A percentile compares a stretch with the other conserved stretches of the same genome.
phyloP scores from a whole-genome alignment of 805 yeast species.

The Candida xiaguanensis region DNA sequence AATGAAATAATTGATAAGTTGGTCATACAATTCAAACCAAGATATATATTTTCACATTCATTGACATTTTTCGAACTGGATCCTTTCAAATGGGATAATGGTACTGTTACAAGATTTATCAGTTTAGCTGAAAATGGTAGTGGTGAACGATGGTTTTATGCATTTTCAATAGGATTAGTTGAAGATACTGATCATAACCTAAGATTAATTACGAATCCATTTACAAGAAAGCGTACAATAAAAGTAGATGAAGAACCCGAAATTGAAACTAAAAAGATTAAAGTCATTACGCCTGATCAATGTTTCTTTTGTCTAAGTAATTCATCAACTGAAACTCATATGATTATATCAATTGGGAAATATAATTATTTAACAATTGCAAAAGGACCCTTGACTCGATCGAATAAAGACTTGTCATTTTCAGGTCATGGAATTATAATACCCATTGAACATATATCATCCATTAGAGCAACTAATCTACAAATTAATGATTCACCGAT shows the following conservation, averaged over 20 bases:
- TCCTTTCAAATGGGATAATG: slow-evolving; percentile 56
- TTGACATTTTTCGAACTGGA: slow-evolving; percentile 48
- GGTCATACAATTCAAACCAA: slow-evolving; percentile 47
- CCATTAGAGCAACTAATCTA: slow-evolving; percentile 17
- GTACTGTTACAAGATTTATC: slow-evolving; percentile 55
- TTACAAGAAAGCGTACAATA: slow-evolving; percentile 13
- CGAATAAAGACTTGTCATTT: slow-evolving; percentile 45
- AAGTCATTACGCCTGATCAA: slow-evolving; percentile 49
- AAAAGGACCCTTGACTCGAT: slow-evolving; percentile 75
- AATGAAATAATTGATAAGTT: slow-evolving; percentile 43
- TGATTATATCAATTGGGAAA: slow-evolving; percentile 74
- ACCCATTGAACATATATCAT: slow-evolving; percentile 71
- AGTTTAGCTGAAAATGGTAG: slow-evolving; percentile 60
- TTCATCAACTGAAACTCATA: slow-evolving; percentile 71
- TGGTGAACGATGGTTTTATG: slow-evolving; percentile 67
- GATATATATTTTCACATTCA: slow-evolving; percentile 65
- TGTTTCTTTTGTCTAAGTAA: slow-evolving; percentile 87
- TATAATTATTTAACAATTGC: slow-evolving; percentile 70
- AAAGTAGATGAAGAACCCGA: slow-evolving; percentile 10
- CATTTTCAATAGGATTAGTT: slow-evolving; percentile 40
- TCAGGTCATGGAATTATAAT: slow-evolving; percentile 82
- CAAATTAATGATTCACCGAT: slow-evolving; percentile 27
- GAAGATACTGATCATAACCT: slow-evolving; percentile 10
- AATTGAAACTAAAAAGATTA: slow-evolving; percentile 20
- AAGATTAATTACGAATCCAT: slow-evolving; percentile 23